Conservation (phyloP, 257 asterid species). For the Petunia secreta region DNA sequence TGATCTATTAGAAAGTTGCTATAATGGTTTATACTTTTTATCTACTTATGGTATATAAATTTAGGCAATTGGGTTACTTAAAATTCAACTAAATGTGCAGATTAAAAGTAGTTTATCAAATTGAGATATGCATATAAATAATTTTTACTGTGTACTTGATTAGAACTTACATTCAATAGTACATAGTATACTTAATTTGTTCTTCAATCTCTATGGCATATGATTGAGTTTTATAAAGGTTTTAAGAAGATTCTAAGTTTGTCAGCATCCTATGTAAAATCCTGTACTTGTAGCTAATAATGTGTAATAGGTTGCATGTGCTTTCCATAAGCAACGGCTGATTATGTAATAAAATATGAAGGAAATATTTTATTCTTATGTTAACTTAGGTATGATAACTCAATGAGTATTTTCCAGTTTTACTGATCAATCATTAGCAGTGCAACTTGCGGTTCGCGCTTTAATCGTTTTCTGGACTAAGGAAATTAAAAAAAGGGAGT, state of each 20-base stretch:
- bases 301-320: conserved; percentile 30
- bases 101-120: not conserved
- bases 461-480: not conserved
- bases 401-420: not conserved
- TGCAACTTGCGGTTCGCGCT: not conserved
- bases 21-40: not conserved
- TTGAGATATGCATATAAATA: not conserved
- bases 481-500: not conserved
- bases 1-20: not conserved
- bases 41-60: not conserved
- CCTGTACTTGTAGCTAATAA: conserved; percentile 18
- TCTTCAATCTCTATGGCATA: conserved; percentile 18
- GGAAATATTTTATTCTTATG: conserved; percentile 13
- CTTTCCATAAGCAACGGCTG: not conserved
- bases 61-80: not conserved
- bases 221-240: conserved; percentile 14
- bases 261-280: conserved; percentile 16
- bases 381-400: not conserved
- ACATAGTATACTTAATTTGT: not conserved
- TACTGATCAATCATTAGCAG: conserved; percentile 15
- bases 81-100: conserved; percentile 1
- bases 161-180: not conserved
- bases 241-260: conserved; percentile 27
- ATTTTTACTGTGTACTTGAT: not conserved
- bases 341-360: not conserved